A percentile compares a stretch with the other conserved stretches of the same genome.
phyloP scores from a whole-genome alignment of 1,284 basidiomycete genomes.

The Ganoderma boninense region DNA sequence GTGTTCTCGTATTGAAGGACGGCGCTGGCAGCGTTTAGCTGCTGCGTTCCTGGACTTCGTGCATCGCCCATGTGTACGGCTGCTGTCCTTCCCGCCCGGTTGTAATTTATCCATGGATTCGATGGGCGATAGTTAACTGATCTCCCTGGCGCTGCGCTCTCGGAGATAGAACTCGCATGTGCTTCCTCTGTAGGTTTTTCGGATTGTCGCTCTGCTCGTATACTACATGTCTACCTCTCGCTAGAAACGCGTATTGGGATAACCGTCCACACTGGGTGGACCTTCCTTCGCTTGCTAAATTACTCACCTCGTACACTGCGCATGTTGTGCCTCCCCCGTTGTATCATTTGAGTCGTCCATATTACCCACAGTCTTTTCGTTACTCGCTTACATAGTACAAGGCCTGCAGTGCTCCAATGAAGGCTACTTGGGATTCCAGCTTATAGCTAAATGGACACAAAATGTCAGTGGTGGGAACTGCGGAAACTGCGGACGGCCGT shows the following conservation, averaged over 20 bases:
- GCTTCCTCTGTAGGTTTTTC: background rate
- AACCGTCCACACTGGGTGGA: background rate
- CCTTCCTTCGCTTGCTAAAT: background rate
- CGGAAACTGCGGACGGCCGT: background rate
- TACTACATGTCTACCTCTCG: background rate
- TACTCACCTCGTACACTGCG: background rate
- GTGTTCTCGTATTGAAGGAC: slow-evolving; percentile 55
- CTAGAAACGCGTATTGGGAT: background rate
- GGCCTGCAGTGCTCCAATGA: background rate
- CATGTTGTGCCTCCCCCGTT: background rate
- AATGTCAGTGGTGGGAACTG: background rate
- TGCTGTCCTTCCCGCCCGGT: background rate
- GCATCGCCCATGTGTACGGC: background rate
- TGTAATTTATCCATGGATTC: background rate
- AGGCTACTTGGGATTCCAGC: background rate
- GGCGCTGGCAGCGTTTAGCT: background rate
- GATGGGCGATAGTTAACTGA: background rate
- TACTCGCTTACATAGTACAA: background rate
- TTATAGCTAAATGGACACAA: slow-evolving; percentile 3
- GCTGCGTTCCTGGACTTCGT: background rate
- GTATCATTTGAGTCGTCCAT: background rate
- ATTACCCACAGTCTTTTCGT: background rate
- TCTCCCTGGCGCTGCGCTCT: background rate
- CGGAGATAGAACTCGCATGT: background rate
- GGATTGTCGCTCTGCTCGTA: background rate